Percentiles rank a stretch among this genome's conserved stretches.
Conservation (phyloP, 2,329 filamentous ascomycete genomes). For the Arthroderma uncinatum region DNA sequence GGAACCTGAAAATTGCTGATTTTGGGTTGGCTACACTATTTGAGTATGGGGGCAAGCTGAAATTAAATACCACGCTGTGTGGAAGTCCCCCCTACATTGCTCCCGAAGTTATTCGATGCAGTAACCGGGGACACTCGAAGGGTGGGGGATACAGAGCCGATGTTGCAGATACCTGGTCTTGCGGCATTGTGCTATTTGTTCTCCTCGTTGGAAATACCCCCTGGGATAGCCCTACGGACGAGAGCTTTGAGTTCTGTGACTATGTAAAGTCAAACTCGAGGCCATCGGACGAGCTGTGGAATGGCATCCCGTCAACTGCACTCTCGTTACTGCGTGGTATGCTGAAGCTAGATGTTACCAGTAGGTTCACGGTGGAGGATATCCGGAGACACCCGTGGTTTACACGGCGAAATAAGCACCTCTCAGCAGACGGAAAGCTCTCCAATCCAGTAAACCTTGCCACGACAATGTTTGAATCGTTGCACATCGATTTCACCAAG, state of each 20-base stretch:
- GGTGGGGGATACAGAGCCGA: slow-evolving; percentile 50
- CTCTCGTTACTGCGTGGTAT: slow-evolving; percentile 82
- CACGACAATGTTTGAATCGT: slow-evolving; percentile 86
- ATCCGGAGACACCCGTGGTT: slow-evolving; percentile 93
- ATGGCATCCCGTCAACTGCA: slow-evolving; percentile 59
- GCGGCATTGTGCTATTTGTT: slow-evolving; percentile 94
- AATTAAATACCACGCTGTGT: slow-evolving; percentile 78
- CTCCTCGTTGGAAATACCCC: slow-evolving; percentile 91
- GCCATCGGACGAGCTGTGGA: slow-evolving; percentile 77
- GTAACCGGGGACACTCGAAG: slow-evolving; percentile 39
- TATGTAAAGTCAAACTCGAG: slow-evolving; percentile 70
- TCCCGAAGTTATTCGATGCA: slow-evolving; percentile 64
- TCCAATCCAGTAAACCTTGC: slow-evolving; percentile 72
- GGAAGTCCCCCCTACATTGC: slow-evolving; percentile 96
- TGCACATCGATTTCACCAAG: slow-evolving; percentile 77
- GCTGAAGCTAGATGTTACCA: slow-evolving; percentile 66
- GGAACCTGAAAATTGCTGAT: slow-evolving; percentile 86
- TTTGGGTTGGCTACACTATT: slow-evolving; percentile 95
- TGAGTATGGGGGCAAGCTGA: slow-evolving; percentile 71
- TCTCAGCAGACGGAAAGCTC: slow-evolving; percentile 62
- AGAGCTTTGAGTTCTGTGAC: slow-evolving; percentile 84
- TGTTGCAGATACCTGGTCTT: slow-evolving; percentile 89
- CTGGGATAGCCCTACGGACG: slow-evolving; percentile 82
- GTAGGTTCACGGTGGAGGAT: slow-evolving; percentile 73
- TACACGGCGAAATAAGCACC: slow-evolving; percentile 66